phyloP scores from a whole-genome alignment of 2,329 filamentous ascomycete genomes.

The Helicocarpus griseus region DNA sequence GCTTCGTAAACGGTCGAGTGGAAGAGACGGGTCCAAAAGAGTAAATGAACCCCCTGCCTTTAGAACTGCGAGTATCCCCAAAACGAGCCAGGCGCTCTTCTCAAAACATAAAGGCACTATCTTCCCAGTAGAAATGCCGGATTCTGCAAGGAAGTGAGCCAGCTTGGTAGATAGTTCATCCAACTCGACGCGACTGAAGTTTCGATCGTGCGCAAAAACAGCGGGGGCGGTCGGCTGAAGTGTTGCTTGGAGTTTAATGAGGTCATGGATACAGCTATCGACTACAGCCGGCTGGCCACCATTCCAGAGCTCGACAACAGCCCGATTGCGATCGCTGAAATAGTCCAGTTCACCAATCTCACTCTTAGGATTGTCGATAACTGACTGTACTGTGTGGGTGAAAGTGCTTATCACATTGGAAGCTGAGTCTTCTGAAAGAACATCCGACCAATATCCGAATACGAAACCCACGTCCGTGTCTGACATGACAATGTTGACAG shows the following conservation, averaged over 20 bases:
- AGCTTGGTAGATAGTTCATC: constrained; percentile 13
- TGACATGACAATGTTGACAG: constrained; percentile 23
- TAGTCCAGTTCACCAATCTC: not conserved
- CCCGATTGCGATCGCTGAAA: not conserved
- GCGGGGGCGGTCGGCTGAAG: constrained; percentile 10
- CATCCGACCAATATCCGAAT: constrained; percentile 30
- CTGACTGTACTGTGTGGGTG: constrained; percentile 19
- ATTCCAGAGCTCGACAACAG: constrained; percentile 3
- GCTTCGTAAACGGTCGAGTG: constrained; percentile 1
- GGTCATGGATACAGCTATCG: constrained; percentile 10
- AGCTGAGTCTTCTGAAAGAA: constrained; percentile 25
- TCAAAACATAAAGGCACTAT: constrained; percentile 11
- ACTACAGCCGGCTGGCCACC: constrained; percentile 2
- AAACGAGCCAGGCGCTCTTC: constrained; percentile 10
- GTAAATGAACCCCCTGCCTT: constrained; percentile 13
- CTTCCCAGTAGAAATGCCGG: constrained; percentile 6
- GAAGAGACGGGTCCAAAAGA: constrained; percentile 8
- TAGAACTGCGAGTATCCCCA: constrained; percentile 11
- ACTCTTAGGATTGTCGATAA: constrained; percentile 18
- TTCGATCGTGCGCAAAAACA: constrained; percentile 15
- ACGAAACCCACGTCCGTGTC: constrained; percentile 28
- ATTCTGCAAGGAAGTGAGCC: constrained; percentile 3
- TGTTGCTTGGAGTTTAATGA: constrained; percentile 8
- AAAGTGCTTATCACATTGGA: constrained; percentile 21
- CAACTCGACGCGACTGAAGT: constrained; percentile 11